Conservation (phyloP, 225 moss, liverwort and hornwort genomes). For the Pseudisothecium myosuroides region DNA sequence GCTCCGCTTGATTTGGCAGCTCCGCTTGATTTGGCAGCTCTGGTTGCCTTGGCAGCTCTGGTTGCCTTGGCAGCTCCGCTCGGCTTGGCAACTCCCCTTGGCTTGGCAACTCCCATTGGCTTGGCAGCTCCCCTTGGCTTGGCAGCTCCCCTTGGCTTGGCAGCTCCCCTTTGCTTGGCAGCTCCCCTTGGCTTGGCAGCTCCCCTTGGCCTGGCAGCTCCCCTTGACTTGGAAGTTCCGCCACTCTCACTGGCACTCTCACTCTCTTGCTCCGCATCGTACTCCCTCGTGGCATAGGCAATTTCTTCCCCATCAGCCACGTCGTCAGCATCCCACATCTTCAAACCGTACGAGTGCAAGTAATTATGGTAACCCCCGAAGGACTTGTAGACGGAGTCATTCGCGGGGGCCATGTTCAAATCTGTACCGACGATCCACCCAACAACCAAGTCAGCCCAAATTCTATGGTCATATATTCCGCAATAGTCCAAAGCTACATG, state of each 20-base stretch:
- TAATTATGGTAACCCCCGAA: constrained; percentile 4
- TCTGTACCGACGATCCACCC: background rate
- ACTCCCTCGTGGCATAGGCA: background rate
- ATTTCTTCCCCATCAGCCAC: background rate
- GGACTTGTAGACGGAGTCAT: background rate
- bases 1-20: background rate
- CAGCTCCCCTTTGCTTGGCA: no score
- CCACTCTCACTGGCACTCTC: background rate
- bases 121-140: background rate
- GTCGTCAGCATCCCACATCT: background rate
- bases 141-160: background rate
- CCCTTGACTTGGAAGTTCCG: background rate
- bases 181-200: no score
- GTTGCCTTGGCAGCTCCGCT: background rate
- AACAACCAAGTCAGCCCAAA: background rate
- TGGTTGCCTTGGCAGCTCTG: background rate
- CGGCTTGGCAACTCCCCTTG: background rate
- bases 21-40: background rate
- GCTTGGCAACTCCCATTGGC: background rate
- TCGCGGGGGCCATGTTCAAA: background rate
- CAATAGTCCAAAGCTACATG: background rate
- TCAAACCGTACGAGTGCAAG: background rate
- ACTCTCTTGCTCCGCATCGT: background rate
- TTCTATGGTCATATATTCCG: background rate
- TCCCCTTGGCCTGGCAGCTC: background rate